Evolutionary conservation across 2,329 filamentous ascomycete species (phyloP).

Genomic region (Verticillium zaregamsianum): DNA sequence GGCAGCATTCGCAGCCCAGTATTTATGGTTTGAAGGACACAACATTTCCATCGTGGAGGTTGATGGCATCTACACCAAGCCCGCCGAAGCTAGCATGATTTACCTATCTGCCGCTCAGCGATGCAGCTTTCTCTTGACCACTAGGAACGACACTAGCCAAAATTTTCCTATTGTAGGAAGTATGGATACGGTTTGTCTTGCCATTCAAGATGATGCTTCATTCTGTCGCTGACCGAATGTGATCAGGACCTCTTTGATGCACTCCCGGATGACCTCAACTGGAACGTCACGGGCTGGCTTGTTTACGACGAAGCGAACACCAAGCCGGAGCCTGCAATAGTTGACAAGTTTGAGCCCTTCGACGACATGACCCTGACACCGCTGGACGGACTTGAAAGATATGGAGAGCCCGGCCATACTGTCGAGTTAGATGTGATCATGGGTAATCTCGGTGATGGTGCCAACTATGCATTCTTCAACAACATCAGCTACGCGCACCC

Average conservation of each 20-base stretch:
- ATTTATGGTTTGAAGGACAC: constrained; percentile 63
- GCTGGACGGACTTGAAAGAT: constrained; percentile 57
- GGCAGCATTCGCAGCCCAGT: constrained; percentile 65
- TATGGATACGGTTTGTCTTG: constrained; percentile 58
- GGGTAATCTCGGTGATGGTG: constrained; percentile 58
- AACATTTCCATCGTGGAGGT: constrained; percentile 68
- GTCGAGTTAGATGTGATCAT: constrained; percentile 61
- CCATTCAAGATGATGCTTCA: background rate
- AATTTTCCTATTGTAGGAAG: constrained; percentile 67
- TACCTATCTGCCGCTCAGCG: constrained; percentile 68
- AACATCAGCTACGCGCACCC: constrained; percentile 70
- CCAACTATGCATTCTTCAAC: constrained; percentile 65
- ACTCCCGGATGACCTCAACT: constrained; percentile 64
- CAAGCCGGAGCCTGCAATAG: constrained; percentile 44
- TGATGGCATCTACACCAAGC: constrained; percentile 66
- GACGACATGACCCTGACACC: constrained; percentile 73
- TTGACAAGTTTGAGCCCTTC: constrained; percentile 62
- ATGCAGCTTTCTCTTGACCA: constrained; percentile 58
- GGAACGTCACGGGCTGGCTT: constrained; percentile 63
- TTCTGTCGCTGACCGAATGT: constrained; percentile 18
- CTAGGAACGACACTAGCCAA: constrained; percentile 52
- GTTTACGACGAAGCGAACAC: constrained; percentile 46
- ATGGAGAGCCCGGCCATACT: constrained; percentile 57
- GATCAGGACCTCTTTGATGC: constrained; percentile 59
- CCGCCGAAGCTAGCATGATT: constrained; percentile 55